Evolutionary conservation across 2,329 filamentous ascomycete species (phyloP).

Genomic region (Canariomyces notabilis): DNA sequence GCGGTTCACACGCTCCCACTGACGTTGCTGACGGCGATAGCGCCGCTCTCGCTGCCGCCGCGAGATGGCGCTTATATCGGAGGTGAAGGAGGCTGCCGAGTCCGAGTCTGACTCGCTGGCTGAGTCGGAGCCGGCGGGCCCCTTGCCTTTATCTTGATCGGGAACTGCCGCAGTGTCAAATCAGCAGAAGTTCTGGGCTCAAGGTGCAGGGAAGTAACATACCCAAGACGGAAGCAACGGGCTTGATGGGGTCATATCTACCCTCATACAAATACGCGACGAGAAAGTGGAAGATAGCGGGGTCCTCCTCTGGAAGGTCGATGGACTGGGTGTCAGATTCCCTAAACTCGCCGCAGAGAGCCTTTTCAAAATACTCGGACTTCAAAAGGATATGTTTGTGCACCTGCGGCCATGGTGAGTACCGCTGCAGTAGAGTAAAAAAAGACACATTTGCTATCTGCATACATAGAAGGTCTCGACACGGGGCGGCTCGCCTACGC

Average conservation of each 20-base stretch:
- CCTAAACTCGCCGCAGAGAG: slow-evolving; percentile 43
- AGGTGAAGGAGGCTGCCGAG: slow-evolving; percentile 30
- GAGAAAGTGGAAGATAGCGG: slow-evolving; percentile 47
- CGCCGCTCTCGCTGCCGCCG: slow-evolving; percentile 31
- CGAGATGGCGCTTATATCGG: slow-evolving; percentile 35
- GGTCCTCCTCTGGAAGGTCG: slow-evolving; percentile 47
- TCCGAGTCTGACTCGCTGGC: slow-evolving; percentile 33
- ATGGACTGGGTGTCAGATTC: slow-evolving; percentile 44
- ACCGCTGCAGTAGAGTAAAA: no score
- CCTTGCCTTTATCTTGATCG: slow-evolving; percentile 42
- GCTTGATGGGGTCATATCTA: slow-evolving; percentile 41
- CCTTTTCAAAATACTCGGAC: slow-evolving; percentile 45
- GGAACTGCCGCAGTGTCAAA: slow-evolving; percentile 16
- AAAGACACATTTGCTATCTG: neutral
- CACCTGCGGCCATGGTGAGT: slow-evolving; percentile 30
- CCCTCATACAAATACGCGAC: slow-evolving; percentile 48
- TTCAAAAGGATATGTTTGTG: slow-evolving; percentile 43
- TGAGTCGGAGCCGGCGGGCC: slow-evolving; percentile 26
- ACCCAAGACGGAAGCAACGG: slow-evolving; percentile 39
- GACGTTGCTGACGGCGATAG: slow-evolving; percentile 32
- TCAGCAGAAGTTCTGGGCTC: neutral
- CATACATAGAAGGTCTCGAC: slow-evolving; percentile 41
- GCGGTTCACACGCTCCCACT: slow-evolving; percentile 35
- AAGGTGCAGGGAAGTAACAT: slow-evolving; percentile 14
- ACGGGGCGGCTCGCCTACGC: slow-evolving; percentile 37